phyloP scores from a whole-genome alignment of 2,329 filamentous ascomycete species.

The Colletotrichum tanaceti region DNA sequence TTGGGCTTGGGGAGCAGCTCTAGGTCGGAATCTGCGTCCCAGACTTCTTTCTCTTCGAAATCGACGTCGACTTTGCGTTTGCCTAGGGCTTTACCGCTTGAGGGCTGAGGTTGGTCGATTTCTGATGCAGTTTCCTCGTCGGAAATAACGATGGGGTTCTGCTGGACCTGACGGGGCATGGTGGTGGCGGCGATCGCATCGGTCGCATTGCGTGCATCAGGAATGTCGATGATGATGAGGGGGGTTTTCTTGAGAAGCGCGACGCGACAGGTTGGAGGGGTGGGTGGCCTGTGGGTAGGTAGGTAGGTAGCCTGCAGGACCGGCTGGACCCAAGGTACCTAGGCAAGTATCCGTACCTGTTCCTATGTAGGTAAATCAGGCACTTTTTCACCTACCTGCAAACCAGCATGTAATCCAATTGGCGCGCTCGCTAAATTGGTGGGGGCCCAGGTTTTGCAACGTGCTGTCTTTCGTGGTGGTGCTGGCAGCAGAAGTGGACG shows the following conservation, averaged over 20 bases:
- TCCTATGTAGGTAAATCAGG: too few species aligned
- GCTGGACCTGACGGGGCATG: slow-evolving; percentile 15
- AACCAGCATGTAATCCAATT: too few species aligned
- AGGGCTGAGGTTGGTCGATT: neutral
- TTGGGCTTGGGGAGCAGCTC: slow-evolving; percentile 76
- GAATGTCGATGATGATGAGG: neutral
- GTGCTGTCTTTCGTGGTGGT: too few species aligned
- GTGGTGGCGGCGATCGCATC: slow-evolving; percentile 3
- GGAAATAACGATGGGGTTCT: slow-evolving; percentile 20
- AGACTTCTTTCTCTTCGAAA: slow-evolving; percentile 59
- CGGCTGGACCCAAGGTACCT: neutral
- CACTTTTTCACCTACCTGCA: too few species aligned
- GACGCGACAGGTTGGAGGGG: slow-evolving; percentile 20
- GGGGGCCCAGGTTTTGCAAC: too few species aligned
- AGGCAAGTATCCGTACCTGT: too few species aligned
- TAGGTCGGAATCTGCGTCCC: slow-evolving; percentile 70
- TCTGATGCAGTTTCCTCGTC: slow-evolving; percentile 26
- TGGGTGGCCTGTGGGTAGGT: neutral
- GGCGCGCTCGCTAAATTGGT: too few species aligned
- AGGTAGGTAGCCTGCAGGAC: neutral
- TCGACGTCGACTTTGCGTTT: slow-evolving; percentile 55
- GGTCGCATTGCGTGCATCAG: slow-evolving; percentile 1
- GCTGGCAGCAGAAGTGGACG: too few species aligned
- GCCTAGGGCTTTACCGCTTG: slow-evolving; percentile 34
- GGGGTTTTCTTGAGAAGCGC: slow-evolving; percentile 20